Conservation (phyloP, 2,329 filamentous ascomycete genomes). For the Aspergillus sp. region DNA sequence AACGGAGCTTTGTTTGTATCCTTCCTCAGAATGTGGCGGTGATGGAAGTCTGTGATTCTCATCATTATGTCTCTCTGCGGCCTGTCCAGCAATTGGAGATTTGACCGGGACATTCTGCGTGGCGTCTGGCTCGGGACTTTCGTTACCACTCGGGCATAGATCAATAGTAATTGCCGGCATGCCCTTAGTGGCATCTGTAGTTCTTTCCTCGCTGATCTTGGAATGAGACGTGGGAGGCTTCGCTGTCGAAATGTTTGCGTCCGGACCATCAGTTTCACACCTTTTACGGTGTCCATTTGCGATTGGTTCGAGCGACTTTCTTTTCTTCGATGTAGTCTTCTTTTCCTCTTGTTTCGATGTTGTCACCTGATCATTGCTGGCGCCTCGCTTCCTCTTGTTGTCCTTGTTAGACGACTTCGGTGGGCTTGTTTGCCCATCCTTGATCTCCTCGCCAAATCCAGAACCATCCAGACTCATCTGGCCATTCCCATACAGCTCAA, state of each 20-base stretch:
- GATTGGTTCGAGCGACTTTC: neutral
- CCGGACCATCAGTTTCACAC: neutral
- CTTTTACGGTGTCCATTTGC: neutral
- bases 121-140: neutral
- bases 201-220: neutral
- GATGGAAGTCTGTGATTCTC: neutral
- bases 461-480: conserved; percentile 10
- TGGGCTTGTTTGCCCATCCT: conserved; percentile 15
- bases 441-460: conserved; percentile 27
- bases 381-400: conserved; percentile 8
- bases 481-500: conserved; percentile 15
- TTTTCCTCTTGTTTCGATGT: neutral
- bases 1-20: neutral
- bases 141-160: neutral
- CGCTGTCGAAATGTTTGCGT: neutral
- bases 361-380: neutral
- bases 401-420: conserved; percentile 8
- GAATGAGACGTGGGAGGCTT: neutral
- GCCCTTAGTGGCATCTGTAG: neutral
- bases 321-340: neutral
- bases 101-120: neutral
- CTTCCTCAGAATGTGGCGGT: neutral
- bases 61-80: neutral
- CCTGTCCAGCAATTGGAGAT: neutral
- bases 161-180: neutral